Conservation (phyloP, 2,329 filamentous ascomycete genomes). For the Pseudogymnoascus sp. region DNA sequence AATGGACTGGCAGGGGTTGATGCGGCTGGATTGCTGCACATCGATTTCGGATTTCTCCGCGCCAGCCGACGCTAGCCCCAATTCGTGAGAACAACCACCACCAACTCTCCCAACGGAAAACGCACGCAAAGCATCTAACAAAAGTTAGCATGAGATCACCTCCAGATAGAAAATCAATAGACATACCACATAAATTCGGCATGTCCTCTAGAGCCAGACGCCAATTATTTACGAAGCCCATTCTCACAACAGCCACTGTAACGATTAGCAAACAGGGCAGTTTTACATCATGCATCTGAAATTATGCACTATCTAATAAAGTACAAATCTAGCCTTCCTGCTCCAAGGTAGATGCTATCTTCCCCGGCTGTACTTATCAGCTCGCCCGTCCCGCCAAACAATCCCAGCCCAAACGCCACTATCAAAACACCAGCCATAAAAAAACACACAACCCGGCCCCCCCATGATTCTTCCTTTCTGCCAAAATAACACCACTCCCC, state of each 20-base stretch:
- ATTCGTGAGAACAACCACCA: neutral
- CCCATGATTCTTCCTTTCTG: neutral
- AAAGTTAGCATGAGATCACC: neutral
- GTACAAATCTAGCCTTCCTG: slow-evolving; percentile 25
- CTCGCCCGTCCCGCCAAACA: neutral
- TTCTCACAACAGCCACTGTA: neutral
- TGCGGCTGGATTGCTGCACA: slow-evolving; percentile 1
- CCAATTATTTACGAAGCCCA: neutral
- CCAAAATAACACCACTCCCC: slow-evolving; percentile 7
- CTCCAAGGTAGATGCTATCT: slow-evolving; percentile 9
- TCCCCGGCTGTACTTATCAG: slow-evolving; percentile 7
- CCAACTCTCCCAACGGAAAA: neutral
- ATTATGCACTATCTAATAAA: slow-evolving; percentile 24
- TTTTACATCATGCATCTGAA: slow-evolving; percentile 7
- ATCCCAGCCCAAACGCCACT: neutral
- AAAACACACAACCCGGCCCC: neutral
- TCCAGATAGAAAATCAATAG: neutral
- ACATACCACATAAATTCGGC: neutral
- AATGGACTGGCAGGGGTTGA: slow-evolving; percentile 6
- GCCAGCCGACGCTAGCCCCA: neutral
- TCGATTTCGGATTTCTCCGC: slow-evolving; percentile 7
- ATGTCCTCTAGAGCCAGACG: neutral
- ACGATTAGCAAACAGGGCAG: neutral
- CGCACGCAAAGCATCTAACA: neutral
- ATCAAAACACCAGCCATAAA: slow-evolving; percentile 8